phyloP scores from a whole-genome alignment of 2,329 filamentous ascomycete genomes.

The Xylariaceae sp. region DNA sequence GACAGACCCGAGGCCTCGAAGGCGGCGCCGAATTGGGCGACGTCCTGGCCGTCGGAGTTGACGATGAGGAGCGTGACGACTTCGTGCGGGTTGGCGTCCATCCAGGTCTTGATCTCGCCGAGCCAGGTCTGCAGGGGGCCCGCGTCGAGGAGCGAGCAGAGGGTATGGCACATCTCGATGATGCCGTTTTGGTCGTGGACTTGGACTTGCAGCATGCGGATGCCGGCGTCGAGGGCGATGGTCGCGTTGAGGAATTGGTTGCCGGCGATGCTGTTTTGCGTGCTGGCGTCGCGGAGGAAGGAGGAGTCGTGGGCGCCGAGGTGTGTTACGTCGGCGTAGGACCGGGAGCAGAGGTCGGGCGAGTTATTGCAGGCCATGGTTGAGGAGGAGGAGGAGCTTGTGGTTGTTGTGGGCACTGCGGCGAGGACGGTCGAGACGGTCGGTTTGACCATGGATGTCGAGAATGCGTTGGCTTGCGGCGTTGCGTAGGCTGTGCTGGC shows the following conservation, averaged over 20 bases:
- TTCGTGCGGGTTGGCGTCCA: conserved; percentile 64
- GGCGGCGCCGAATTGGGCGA: conserved; percentile 49
- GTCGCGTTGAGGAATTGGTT: conserved; percentile 73
- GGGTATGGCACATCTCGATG: conserved; percentile 66
- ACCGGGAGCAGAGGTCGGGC: conserved; percentile 61
- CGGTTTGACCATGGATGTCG: background rate
- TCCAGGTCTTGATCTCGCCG: conserved; percentile 58
- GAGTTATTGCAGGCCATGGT: conserved; percentile 72
- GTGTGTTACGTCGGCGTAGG: conserved; percentile 72
- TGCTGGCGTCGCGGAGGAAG: conserved; percentile 61
- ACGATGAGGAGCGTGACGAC: conserved; percentile 69
- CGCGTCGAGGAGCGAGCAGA: conserved; percentile 62
- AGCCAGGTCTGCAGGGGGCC: conserved; percentile 63
- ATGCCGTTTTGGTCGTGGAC: conserved; percentile 57
- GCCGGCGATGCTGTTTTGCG: conserved; percentile 57
- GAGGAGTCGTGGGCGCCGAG: conserved; percentile 71
- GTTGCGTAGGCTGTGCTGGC: conserved; percentile 12
- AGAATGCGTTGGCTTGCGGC: conserved; percentile 8
- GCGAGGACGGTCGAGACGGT: conserved; percentile 11
- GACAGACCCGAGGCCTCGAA: conserved; percentile 53
- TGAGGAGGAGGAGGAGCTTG: conserved; percentile 12
- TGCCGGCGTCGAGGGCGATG: conserved; percentile 62
- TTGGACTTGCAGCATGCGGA: conserved; percentile 67
- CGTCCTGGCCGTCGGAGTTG: conserved; percentile 52
- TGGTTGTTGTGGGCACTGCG: background rate